Evolutionary conservation across 495 filamentous ascomycete species (phyloP), one percentile per base, ranked within the genome.

Genomic region (Penicillium roqueforti): DNA sequence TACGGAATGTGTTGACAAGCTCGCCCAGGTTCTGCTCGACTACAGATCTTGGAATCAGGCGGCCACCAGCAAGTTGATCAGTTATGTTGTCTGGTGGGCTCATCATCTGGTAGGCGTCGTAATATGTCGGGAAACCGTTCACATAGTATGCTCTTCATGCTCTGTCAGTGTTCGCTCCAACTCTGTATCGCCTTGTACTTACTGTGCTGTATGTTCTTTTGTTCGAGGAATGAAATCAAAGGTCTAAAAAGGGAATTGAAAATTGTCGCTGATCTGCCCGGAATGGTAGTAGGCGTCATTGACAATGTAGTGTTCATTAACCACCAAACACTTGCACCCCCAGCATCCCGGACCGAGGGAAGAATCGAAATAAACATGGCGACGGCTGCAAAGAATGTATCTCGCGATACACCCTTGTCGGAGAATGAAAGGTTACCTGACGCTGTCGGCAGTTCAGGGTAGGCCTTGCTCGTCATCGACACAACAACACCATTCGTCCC

Each of bases 401-500:
- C 70, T n/a, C 61, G 56, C 1, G 67, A 56, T 16, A 61, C 39
- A 32, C 61, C 55, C 18, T 46, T 18, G 4, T 45, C 20, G 10
- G 38, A 25, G 51, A 69, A 74, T 3, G 54, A 22, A 0, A 78
- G 45, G 18, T 49, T 63, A 0, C 58, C 64, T 11, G 62, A 56
- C 16, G 52, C 40, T 9, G 54, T 59, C 3, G 18, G 51, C 6
- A 51, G 66, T 50, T 82, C 83, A 0, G 57, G 53, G 50, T 75
- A 59, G 0, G 66, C 63, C 42, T 66, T 70, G 7, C 58, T 50
- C 0, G 82, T 84, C 34, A 77, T 69, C 0, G 75, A 78, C 25
- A 74, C 76, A n/a, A 86, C 69, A 29, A 85, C 73, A 8, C 79
- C 83, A 31, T 80, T 86, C 1, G 80, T 83, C 10, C 80, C 80